Base-by-base conservation (phyloP, 805 yeast genomes). In the Saturnispora silvae region DNA sequence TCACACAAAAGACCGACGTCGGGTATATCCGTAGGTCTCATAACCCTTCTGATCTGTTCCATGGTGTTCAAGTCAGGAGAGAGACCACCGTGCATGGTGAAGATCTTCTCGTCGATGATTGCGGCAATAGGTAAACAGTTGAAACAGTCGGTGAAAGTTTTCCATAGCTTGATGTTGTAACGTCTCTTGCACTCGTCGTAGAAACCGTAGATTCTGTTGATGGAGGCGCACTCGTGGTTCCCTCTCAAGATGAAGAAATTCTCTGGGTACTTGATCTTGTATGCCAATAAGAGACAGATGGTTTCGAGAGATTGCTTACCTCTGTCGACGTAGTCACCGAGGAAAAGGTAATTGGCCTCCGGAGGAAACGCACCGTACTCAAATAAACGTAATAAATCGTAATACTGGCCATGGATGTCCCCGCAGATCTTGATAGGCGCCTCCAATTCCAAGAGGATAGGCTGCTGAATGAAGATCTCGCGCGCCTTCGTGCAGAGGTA, bases 311-410 rank as follows among this genome's bases (percentile, higher is more conserved):
- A 84, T 68, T 92, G 97, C 59, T 87, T 86, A 56, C 98, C 98
- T 70, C 98, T 81, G 68, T 89, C 98, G 48, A 89, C 98, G 57
- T 89, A 89, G 69, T 89, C 98, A 48, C 98, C 98, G 42, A 89
- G 65, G 58, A 89, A 89, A 52, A 89, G 68, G 65, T 89, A 89
- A 67, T 89, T 89, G 15, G 97, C 94, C 61, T 92, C 97, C 10
- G 98, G 98, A 2, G 98, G 98, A 70, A 92, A 89, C 3, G 97
- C 98, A 52, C 98, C 97, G 57, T 89, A 89, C 67, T 92, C 97
- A 54, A 89, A 89, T 52, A 89, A 73, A 63, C 98, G 81, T 59
- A 89, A 72, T 52, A 89, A 74, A 63, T 89, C 98, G 58, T 89
- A 89, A 64, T 92, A 89, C 65, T 89, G 98, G 40, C 98, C 98